Evolutionary conservation across 306 rosid species (phyloP).

Genomic region (Parietaria judaica): DNA sequence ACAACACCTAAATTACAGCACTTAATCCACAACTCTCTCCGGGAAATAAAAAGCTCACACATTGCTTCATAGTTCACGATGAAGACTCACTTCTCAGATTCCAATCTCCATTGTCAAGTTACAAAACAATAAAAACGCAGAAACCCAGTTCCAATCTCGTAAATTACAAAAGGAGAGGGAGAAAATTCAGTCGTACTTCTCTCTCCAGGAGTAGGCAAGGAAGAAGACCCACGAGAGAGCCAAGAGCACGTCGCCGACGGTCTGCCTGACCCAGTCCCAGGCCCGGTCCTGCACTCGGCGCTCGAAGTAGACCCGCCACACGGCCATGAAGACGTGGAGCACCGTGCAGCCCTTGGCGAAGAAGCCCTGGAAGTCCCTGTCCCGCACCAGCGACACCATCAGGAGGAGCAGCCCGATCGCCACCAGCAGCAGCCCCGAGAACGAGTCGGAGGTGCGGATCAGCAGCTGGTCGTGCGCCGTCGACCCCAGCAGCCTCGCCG

Average conservation of each 20-base stretch:
- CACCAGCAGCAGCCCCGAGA: constrained; percentile 73
- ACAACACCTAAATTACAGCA: too few relatives aligned
- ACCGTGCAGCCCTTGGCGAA: constrained; percentile 77
- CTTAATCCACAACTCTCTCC: too few relatives aligned
- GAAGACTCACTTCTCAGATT: too few relatives aligned
- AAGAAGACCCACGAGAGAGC: constrained; percentile 82
- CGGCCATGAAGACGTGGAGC: constrained; percentile 66
- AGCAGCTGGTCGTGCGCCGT: constrained; percentile 91
- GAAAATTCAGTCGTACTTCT: constrained; percentile 63
- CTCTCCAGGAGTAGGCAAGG: constrained; percentile 83
- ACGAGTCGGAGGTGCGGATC: constrained; percentile 86
- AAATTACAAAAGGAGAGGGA: neutral
- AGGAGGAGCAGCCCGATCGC: constrained; percentile 76
- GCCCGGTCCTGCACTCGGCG: constrained; percentile 81
- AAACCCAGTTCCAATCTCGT: too few relatives aligned
- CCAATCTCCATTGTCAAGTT: too few relatives aligned
- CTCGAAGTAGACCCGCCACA: constrained; percentile 80
- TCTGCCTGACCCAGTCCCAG: constrained; percentile 92
- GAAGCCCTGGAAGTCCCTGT: constrained; percentile 65
- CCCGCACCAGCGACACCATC: constrained; percentile 83
- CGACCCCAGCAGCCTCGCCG: constrained; percentile 73
- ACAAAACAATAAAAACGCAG: too few relatives aligned
- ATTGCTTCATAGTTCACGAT: too few relatives aligned
- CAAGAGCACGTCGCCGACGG: constrained; percentile 70
- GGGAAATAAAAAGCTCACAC: too few relatives aligned